Percentiles rank a stretch among this genome's conserved stretches.
Evolutionary conservation across 1,139 yeast genomes (phyloP).

Genomic region (Geotrichum macrosporum): DNA sequence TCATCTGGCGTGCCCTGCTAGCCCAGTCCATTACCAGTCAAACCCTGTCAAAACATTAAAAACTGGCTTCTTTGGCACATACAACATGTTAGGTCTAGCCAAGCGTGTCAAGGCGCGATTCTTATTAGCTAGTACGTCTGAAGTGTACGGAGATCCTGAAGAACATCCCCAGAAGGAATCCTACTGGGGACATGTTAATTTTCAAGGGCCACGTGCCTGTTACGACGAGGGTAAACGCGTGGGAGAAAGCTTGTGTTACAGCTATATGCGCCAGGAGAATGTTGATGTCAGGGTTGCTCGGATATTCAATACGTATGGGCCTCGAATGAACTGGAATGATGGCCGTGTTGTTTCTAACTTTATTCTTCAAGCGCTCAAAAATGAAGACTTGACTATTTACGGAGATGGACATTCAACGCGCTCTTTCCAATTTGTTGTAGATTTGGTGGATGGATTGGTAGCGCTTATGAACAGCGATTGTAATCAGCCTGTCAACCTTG

Average conservation of each 20-base stretch:
- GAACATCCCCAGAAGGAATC: slow-evolving; percentile 32
- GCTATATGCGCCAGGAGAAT: slow-evolving; percentile 28
- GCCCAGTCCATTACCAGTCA: slow-evolving; percentile 32
- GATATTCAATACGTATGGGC: slow-evolving; percentile 32
- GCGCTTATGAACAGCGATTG: slow-evolving; percentile 29
- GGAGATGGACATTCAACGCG: slow-evolving; percentile 31
- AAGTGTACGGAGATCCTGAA: slow-evolving; percentile 32
- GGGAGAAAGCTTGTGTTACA: slow-evolving; percentile 31
- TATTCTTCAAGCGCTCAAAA: slow-evolving; percentile 30
- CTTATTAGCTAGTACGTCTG: slow-evolving; percentile 30
- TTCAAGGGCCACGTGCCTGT: slow-evolving; percentile 32
- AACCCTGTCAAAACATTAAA: slow-evolving; percentile 32
- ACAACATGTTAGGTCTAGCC: slow-evolving; percentile 32
- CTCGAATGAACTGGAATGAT: slow-evolving; percentile 33
- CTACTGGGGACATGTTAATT: slow-evolving; percentile 32
- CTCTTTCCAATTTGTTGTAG: slow-evolving; percentile 31
- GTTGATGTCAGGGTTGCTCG: slow-evolving; percentile 32
- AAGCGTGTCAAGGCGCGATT: slow-evolving; percentile 32
- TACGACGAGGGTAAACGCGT: slow-evolving; percentile 33
- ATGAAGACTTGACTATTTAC: slow-evolving; percentile 29
- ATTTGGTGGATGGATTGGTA: slow-evolving; percentile 30
- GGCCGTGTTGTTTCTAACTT: slow-evolving; percentile 33
- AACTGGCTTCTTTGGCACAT: slow-evolving; percentile 31
- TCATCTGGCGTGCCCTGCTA: slow-evolving; percentile 32
- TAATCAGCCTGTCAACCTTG: slow-evolving; percentile 30